Percentiles rank a stretch among this genome's conserved stretches.
Conservation (phyloP, 768 basidiomycete genomes). For the Brasilioporus rufonigricans region DNA sequence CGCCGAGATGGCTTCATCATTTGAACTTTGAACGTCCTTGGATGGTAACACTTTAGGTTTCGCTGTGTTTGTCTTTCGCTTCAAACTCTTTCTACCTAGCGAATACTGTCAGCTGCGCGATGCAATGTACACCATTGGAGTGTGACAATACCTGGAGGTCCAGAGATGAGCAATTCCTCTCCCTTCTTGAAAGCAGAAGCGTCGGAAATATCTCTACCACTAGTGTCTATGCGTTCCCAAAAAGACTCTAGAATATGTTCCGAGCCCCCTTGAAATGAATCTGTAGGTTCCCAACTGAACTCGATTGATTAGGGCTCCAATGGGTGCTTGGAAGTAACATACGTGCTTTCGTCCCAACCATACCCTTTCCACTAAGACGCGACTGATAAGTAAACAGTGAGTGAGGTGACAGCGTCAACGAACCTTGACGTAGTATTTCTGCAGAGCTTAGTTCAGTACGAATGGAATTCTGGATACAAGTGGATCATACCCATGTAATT, state of each 20-base stretch:
- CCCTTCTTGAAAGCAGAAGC: conserved; percentile 49
- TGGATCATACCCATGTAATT: conserved; percentile 47
- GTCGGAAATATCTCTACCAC: conserved; percentile 47
- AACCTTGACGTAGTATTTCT: conserved; percentile 64
- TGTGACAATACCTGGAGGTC: conserved; percentile 53
- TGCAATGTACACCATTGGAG: background rate
- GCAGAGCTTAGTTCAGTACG: conserved; percentile 15
- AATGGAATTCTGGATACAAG: conserved; percentile 2
- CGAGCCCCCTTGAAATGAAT: conserved; percentile 55
- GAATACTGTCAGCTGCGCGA: conserved; percentile 1
- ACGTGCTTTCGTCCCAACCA: conserved; percentile 54
- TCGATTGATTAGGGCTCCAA: conserved; percentile 2
- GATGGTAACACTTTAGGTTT: conserved; percentile 6
- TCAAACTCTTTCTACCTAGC: conserved; percentile 19
- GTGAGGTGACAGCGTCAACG: conserved; percentile 15
- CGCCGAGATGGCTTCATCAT: conserved; percentile 16
- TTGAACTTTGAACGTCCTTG: conserved; percentile 9
- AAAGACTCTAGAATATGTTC: conserved; percentile 46
- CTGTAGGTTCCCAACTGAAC: conserved; percentile 63
- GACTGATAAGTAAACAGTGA: conserved; percentile 2
- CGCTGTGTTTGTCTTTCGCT: conserved; percentile 16
- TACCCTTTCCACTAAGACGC: conserved; percentile 60
- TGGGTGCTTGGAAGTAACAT: conserved; percentile 26
- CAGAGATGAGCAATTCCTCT: conserved; percentile 53
- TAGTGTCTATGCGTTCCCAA: conserved; percentile 34